Conservation (phyloP, 2,329 filamentous ascomycete genomes). For the Diplodia mutila region DNA sequence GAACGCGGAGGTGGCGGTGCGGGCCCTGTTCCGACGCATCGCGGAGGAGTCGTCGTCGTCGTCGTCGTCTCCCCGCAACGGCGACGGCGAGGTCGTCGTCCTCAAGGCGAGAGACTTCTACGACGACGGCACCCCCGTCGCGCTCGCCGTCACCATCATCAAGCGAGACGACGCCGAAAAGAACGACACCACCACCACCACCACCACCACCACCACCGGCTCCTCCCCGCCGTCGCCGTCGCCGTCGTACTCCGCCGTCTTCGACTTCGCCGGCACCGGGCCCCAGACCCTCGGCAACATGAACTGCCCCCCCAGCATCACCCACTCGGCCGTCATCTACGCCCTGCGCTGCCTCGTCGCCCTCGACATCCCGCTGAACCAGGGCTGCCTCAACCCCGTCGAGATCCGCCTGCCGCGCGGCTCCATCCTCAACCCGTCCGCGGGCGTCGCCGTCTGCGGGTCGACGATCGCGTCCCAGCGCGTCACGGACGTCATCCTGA, state of each 20-base stretch:
- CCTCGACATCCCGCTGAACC: slow-evolving; percentile 46
- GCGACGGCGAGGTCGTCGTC: background rate
- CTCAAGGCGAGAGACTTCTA: slow-evolving; percentile 38
- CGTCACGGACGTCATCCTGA: slow-evolving; percentile 33
- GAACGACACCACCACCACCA: slow-evolving; percentile 45
- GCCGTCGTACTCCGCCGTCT: slow-evolving; percentile 35
- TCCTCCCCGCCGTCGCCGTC: slow-evolving; percentile 31
- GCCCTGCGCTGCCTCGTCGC: slow-evolving; percentile 42
- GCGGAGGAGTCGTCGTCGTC: slow-evolving; percentile 44
- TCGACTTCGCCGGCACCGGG: slow-evolving; percentile 45
- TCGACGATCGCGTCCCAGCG: slow-evolving; percentile 30
- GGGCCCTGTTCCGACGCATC: slow-evolving; percentile 73
- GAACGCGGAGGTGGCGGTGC: slow-evolving; percentile 61
- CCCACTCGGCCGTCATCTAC: slow-evolving; percentile 46
- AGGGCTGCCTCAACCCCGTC: slow-evolving; percentile 46
- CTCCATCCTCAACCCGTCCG: slow-evolving; percentile 40
- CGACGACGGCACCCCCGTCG: slow-evolving; percentile 46
- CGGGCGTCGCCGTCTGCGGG: slow-evolving; percentile 38
- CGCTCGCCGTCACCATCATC: too few species aligned
- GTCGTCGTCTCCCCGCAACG: too few species aligned
- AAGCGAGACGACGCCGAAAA: too few species aligned
- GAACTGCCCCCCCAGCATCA: slow-evolving; percentile 44
- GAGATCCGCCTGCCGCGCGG: slow-evolving; percentile 39
- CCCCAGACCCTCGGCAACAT: slow-evolving; percentile 43
- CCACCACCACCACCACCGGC: slow-evolving; percentile 38